phyloP scores from a whole-genome alignment of 306 rosid genomes.

The Quercus agrifolia region DNA sequence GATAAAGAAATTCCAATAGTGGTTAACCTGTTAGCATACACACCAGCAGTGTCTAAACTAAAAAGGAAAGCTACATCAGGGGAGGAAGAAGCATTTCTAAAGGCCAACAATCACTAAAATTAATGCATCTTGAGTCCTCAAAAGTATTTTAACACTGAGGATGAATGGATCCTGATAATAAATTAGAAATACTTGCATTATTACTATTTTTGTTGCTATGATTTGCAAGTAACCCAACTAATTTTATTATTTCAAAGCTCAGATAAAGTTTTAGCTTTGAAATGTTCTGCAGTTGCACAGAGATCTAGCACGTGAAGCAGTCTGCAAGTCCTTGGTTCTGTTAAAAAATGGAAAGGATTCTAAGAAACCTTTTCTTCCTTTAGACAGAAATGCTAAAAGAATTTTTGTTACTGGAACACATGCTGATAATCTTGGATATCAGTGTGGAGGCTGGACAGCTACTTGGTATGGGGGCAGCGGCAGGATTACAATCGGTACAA shows the following conservation, averaged over 20 bases:
- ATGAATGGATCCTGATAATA: neutral
- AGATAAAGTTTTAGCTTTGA: slow-evolving; percentile 1
- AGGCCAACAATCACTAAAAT: neutral
- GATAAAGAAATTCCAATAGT: too few species aligned
- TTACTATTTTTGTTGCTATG: too few species aligned
- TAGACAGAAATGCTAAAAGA: slow-evolving; percentile 58
- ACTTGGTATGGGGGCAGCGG: slow-evolving; percentile 66
- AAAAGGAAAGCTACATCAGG: too few species aligned
- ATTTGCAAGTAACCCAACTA: neutral
- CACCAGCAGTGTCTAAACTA: too few species aligned
- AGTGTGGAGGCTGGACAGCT: slow-evolving; percentile 90
- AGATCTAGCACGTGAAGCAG: slow-evolving; percentile 85
- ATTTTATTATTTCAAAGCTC: neutral
- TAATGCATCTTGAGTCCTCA: neutral
- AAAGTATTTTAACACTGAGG: neutral
- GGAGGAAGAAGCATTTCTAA: neutral
- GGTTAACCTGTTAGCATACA: too few species aligned
- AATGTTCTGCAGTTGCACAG: slow-evolving; percentile 57
- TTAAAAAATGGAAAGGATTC: slow-evolving; percentile 74
- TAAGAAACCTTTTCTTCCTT: slow-evolving; percentile 71
- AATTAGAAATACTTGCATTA: neutral
- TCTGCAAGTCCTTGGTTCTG: slow-evolving; percentile 80
- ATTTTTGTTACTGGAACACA: slow-evolving; percentile 81
- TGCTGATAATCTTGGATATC: slow-evolving; percentile 80
- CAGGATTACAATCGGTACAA: slow-evolving; percentile 62